Evolutionary conservation across 768 basidiomycete genomes (phyloP).

Genomic region (Termitomyces sp.): DNA sequence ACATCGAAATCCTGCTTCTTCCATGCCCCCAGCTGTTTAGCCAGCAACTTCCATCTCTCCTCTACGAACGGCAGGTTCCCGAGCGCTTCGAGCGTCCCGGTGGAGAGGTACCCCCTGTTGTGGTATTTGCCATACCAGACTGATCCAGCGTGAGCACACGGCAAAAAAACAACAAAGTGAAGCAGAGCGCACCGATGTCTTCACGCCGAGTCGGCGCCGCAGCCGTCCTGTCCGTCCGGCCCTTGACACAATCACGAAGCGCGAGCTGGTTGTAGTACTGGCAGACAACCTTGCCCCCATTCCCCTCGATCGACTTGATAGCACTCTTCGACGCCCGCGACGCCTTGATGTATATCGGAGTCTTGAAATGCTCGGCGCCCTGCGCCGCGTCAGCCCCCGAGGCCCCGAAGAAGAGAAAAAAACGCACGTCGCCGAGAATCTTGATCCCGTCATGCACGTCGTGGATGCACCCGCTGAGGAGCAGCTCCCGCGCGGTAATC

Average conservation of each 20-base stretch:
- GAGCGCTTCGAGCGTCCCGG: slow-evolving; percentile 47
- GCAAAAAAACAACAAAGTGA: not conserved
- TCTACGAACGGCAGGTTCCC: slow-evolving; percentile 52
- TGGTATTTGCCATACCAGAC: slow-evolving; percentile 74
- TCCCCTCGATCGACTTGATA: slow-evolving; percentile 75
- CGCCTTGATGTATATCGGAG: slow-evolving; percentile 73
- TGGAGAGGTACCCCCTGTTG: slow-evolving; percentile 75
- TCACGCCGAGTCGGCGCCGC: slow-evolving; percentile 84
- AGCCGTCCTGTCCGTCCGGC: slow-evolving; percentile 59
- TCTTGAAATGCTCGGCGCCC: slow-evolving; percentile 63
- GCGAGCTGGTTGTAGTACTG: slow-evolving; percentile 89
- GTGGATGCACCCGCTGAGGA: slow-evolving; percentile 86
- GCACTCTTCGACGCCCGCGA: slow-evolving; percentile 86
- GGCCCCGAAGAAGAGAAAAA: slow-evolving; percentile 2
- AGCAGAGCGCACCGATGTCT: slow-evolving; percentile 64
- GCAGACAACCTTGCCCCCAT: slow-evolving; percentile 81
- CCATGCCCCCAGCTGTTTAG: slow-evolving; percentile 57
- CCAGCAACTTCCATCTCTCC: slow-evolving; percentile 64
- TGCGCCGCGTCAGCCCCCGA: slow-evolving; percentile 17
- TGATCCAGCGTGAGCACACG: slow-evolving; percentile 21
- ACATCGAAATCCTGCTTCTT: slow-evolving; percentile 36
- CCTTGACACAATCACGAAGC: slow-evolving; percentile 73
- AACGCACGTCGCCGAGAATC: slow-evolving; percentile 76
- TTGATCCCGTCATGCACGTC: slow-evolving; percentile 89
- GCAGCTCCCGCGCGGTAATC: slow-evolving; percentile 82